Evolutionary conservation across 805 yeast species (phyloP), one percentile per base, ranked within the genome.

Genomic region (Yarrowia sp.): DNA sequence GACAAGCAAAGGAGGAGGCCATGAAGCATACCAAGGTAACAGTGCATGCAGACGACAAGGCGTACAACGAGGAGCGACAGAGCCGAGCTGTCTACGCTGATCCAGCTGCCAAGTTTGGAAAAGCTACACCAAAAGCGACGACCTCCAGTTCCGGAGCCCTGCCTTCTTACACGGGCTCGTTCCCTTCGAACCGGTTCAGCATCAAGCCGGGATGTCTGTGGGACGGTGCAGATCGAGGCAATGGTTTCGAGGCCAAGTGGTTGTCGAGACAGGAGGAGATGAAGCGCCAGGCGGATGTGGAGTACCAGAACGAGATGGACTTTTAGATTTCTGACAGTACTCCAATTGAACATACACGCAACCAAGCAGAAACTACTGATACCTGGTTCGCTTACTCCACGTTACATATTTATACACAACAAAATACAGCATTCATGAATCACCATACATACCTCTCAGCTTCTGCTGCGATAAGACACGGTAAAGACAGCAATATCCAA

Each of bases 241-340:
- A 55, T 19, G 47, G 47, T 10, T 55, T 55, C 9, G 61, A 55
- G 14, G 61, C 27, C 13, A 39, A 38, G 41, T 55, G 61, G 61
- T 18, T 55, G 32, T 13, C 47, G 18, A 19, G 61, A 6, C 46
- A 39, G 29, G 47, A 55, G 29, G 58, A 51, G 18, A 33, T 10
- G 42, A 51, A 18, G 1, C 31, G 58, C 0, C 47, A 55, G 29
- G 61, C 61, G 3, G 47, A 55, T 29, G 27, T 55, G 16, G 29
- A 31, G 3, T 55, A 55, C 9, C 61, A 55, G 41, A 38, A 55
- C 21, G 61, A 55, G 36, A 33, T 55, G 24, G 61, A 55, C 16
- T 55, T 38, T 19, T 55, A 14, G n/a, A n/a, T n/a, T n/a, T n/a
- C n/a, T n/a, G n/a, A n/a, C n/a, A n/a, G n/a, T n/a, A n/a, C n/a